Base-by-base conservation (phyloP, 805 yeast species). In the Saturnispora serradocipensis region DNA sequence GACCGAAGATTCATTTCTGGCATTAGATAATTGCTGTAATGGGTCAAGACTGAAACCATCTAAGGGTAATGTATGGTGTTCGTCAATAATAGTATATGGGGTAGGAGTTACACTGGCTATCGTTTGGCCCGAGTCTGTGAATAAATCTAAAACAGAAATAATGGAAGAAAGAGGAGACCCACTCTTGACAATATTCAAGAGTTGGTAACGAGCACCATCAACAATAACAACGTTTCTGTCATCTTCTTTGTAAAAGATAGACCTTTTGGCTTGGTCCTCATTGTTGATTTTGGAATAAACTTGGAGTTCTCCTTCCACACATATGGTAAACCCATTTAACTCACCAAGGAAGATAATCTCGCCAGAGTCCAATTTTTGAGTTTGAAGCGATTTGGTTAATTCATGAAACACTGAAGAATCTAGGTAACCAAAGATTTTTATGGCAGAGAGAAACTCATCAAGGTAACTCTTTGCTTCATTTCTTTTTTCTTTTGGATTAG, bases 381-480 rank as follows among this genome's bases (percentile, higher is more conserved):
- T 91, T 50, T 87, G 87, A 88, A 91, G 88, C 54, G 85, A 85
- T 62, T 86, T 84, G 3, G 98, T 90, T 59, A 91, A 75, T 61
- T 90, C 98, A 62, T 90, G 95, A 66, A 91, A 90, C 1, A 91
- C 97, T 2, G 87, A 85, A 54, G 84, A 77, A 58, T 91, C 98
- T 46, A 91, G 72, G 65, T 91, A 91, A 2, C 98, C 98, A 70
- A 91, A 93, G 6, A 93, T 85, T 67, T 88, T 89, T 56, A 93
- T 87, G 3, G 97, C 98, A 48, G 87, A 78, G 45, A 91, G 69
- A 60, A 91, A 91, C 64, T 90, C 95, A 64, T 91, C 97, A 49
- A 91, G 70, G 61, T 88, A 90, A 45, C 86, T 82, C 44, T 78
- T 67, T 5, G 76, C 70, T 7, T 76, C 65, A 45, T 78, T 72